Evolutionary conservation across 805 yeast species (phyloP).

Genomic region (Ogataea salicorniae): DNA sequence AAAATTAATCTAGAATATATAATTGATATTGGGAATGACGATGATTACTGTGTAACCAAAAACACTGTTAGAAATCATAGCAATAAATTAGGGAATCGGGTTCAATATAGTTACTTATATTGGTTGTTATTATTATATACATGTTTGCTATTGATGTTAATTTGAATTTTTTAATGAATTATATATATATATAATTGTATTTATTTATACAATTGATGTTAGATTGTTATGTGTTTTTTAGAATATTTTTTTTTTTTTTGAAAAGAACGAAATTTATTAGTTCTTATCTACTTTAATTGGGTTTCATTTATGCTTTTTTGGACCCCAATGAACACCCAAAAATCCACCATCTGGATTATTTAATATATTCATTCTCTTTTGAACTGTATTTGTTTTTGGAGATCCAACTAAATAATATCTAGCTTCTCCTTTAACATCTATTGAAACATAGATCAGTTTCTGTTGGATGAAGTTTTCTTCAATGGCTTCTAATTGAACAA

Average conservation of each 20-base stretch:
- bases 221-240: neutral
- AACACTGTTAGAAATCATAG: neutral
- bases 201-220: slow-evolving; percentile 2
- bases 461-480: slow-evolving; percentile 62
- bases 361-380: slow-evolving; percentile 40
- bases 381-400: slow-evolving; percentile 45
- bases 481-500: slow-evolving; percentile 76
- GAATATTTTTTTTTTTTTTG: neutral
- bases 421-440: slow-evolving; percentile 69
- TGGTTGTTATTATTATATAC: neutral
- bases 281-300: slow-evolving; percentile 16
- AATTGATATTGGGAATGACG: slow-evolving; percentile 12
- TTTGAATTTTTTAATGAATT: neutral
- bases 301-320: slow-evolving; percentile 39
- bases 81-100: neutral
- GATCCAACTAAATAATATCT: slow-evolving; percentile 62
- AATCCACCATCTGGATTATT: slow-evolving; percentile 46
- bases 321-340: slow-evolving; percentile 85
- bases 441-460: slow-evolving; percentile 63
- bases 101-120: slow-evolving; percentile 10
- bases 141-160: neutral
- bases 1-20: slow-evolving; percentile 8
- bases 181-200: slow-evolving; percentile 12
- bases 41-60: neutral
- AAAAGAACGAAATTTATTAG: neutral